Percentiles rank a stretch among this genome's conserved stretches.
phyloP scores from a whole-genome alignment of 2,329 filamentous ascomycete genomes.

The Juglanconis oblonga region DNA sequence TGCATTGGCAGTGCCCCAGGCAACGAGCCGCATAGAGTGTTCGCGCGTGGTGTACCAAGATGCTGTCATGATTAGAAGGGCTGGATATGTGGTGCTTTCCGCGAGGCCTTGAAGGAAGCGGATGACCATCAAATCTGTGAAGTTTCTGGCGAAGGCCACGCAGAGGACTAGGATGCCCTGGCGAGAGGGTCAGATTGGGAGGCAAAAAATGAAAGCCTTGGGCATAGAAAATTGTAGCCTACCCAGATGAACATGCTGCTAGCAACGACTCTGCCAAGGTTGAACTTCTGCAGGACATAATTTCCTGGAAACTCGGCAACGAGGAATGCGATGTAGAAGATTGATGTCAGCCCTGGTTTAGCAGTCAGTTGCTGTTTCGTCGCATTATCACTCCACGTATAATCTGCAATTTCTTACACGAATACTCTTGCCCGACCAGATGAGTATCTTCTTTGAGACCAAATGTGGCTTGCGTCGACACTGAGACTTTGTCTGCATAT shows the following conservation, averaged over 20 bases:
- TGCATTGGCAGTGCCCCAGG: slow-evolving; percentile 31
- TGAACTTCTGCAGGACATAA: slow-evolving; percentile 32
- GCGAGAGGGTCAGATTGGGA: too few relatives aligned
- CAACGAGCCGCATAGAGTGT: slow-evolving; percentile 28
- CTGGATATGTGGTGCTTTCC: slow-evolving; percentile 29
- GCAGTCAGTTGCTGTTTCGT: too few relatives aligned
- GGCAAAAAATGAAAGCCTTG: slow-evolving; percentile 19
- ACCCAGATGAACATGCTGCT: slow-evolving; percentile 30
- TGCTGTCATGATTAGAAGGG: slow-evolving; percentile 30
- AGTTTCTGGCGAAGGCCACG: slow-evolving; percentile 28
- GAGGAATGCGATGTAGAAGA: slow-evolving; percentile 29
- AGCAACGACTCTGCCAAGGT: slow-evolving; percentile 32
- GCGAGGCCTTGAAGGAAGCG: slow-evolving; percentile 28
- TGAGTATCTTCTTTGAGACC: slow-evolving; percentile 28
- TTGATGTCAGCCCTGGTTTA: slow-evolving; percentile 16
- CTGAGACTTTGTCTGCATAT: slow-evolving; percentile 30
- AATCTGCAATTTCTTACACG: slow-evolving; percentile 22
- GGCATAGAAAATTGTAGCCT: too few relatives aligned
- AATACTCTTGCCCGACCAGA: slow-evolving; percentile 29
- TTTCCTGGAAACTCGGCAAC: slow-evolving; percentile 28
- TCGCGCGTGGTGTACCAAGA: slow-evolving; percentile 31
- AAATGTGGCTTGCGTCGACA: slow-evolving; percentile 26
- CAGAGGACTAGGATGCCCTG: slow-evolving; percentile 26
- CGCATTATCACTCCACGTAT: neutral
- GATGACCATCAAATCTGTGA: slow-evolving; percentile 27